Evolutionary conservation across 2,329 filamentous ascomycete genomes (phyloP).

Genomic region (Aspergillus caelatus): DNA sequence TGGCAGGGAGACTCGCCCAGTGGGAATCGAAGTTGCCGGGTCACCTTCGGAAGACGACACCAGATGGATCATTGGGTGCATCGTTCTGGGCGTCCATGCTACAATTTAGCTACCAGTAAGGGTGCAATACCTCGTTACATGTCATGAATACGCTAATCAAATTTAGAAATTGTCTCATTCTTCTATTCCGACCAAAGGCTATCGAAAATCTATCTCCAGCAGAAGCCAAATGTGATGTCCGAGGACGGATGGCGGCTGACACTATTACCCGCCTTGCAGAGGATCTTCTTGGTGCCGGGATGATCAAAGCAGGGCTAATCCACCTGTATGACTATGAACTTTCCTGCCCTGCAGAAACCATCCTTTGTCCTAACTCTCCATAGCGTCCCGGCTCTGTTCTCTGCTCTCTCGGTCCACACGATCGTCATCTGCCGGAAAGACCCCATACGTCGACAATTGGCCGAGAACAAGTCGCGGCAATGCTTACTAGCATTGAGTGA

Average conservation of each 20-base stretch:
- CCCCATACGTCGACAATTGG: slow-evolving; percentile 24
- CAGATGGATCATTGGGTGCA: background rate
- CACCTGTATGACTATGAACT: background rate
- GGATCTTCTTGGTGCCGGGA: background rate
- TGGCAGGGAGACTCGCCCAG: background rate
- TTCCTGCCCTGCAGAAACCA: no score
- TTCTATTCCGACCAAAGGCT: background rate
- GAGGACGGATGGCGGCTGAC: background rate
- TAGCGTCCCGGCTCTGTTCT: slow-evolving; percentile 24
- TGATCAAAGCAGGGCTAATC: background rate
- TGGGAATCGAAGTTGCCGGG: background rate
- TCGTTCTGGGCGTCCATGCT: background rate
- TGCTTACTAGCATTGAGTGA: slow-evolving; percentile 29
- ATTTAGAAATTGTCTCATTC: background rate
- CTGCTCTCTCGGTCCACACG: slow-evolving; percentile 28
- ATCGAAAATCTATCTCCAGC: background rate
- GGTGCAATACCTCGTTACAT: rapidly evolving
- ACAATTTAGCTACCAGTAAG: background rate
- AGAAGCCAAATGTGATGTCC: background rate
- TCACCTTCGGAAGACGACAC: background rate
- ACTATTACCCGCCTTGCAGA: background rate
- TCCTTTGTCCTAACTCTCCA: background rate
- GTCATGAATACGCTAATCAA: background rate
- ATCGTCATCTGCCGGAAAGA: slow-evolving; percentile 29
- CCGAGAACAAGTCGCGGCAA: slow-evolving; percentile 26